Evolutionary conservation across 1,139 yeast genomes (phyloP).

Genomic region (Taphrina populina): DNA sequence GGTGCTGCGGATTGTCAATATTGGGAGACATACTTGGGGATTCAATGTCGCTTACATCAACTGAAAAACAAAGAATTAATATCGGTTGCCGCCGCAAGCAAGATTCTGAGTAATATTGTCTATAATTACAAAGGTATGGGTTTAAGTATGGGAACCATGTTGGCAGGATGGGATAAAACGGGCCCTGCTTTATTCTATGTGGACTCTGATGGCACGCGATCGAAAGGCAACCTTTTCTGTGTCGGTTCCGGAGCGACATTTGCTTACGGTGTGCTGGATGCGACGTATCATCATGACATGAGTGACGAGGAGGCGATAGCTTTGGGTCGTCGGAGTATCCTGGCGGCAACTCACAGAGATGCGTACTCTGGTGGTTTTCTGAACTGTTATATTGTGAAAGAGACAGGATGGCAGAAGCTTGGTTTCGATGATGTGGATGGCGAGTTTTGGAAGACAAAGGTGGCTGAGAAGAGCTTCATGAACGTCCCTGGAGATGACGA

Average conservation of each 20-base stretch:
- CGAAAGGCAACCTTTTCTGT: conserved; percentile 92
- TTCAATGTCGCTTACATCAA: conserved; percentile 94
- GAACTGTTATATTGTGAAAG: conserved; percentile 83
- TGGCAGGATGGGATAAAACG: conserved; percentile 70
- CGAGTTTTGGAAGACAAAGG: conserved; percentile 88
- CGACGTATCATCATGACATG: conserved; percentile 85
- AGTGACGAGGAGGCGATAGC: conserved; percentile 89
- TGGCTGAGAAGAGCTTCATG: conserved; percentile 82
- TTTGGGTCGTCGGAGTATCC: conserved; percentile 89
- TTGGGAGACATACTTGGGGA: conserved; percentile 99
- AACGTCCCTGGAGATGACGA: conserved; percentile 56
- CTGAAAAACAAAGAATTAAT: conserved; percentile 91
- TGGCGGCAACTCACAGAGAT: conserved; percentile 98
- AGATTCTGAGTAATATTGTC: conserved; percentile 82
- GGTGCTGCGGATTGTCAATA: conserved; percentile 99
- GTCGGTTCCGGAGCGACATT: conserved; percentile 99
- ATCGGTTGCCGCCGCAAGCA: conserved; percentile 94
- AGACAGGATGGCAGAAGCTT: conserved; percentile 90
- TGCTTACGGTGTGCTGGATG: conserved; percentile 98
- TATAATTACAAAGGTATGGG: conserved; percentile 97
- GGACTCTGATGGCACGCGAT: conserved; percentile 94
- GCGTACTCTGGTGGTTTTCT: conserved; percentile 98
- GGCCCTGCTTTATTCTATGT: conserved; percentile 95
- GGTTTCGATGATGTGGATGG: conserved; percentile 94
- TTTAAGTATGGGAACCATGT: conserved; percentile 63